Conservation (phyloP, 768 basidiomycete genomes). For the Russula lepida region DNA sequence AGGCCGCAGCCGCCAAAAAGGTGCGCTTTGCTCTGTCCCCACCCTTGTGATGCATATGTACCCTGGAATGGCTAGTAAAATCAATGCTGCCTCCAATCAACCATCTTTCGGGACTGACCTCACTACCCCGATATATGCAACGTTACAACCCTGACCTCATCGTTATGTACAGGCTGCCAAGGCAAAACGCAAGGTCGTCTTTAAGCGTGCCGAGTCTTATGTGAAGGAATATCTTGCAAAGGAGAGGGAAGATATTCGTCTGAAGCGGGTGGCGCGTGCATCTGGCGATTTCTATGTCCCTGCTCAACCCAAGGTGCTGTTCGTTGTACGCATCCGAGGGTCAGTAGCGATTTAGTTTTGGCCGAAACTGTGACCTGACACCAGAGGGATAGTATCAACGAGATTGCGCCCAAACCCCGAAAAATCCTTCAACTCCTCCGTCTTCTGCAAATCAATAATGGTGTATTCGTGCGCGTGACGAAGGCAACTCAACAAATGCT, state of each 20-base stretch:
- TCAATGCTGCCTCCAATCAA: constrained; percentile 76
- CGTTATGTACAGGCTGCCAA: constrained; percentile 57
- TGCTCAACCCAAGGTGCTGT: constrained; percentile 94
- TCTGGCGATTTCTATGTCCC: constrained; percentile 97
- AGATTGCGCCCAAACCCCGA: constrained; percentile 98
- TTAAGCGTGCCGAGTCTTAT: constrained; percentile 98
- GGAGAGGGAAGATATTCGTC: constrained; percentile 94
- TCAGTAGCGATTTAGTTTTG: constrained; percentile 34
- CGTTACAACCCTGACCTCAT: constrained; percentile 15
- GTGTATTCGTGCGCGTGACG: constrained; percentile 96
- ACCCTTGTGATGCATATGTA: constrained; percentile 71
- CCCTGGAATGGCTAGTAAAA: constrained; percentile 72
- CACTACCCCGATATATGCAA: constrained; percentile 20
- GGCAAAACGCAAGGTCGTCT: constrained; percentile 93
- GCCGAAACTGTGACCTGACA: constrained; percentile 15
- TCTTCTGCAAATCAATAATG: constrained; percentile 99
- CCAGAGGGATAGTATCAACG: constrained; percentile 76
- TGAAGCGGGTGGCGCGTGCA: constrained; percentile 87
- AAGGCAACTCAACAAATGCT: constrained; percentile 98
- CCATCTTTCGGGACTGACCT: constrained; percentile 91
- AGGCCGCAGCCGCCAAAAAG: constrained; percentile 81
- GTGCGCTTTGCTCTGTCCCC: constrained; percentile 38
- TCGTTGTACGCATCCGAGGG: constrained; percentile 96
- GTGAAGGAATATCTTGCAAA: constrained; percentile 91
- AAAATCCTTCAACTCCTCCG: constrained; percentile 99